Evolutionary conservation across 352 stramenopile genomes (phyloP).

Genomic region (Thraustochytrium sp.): DNA sequence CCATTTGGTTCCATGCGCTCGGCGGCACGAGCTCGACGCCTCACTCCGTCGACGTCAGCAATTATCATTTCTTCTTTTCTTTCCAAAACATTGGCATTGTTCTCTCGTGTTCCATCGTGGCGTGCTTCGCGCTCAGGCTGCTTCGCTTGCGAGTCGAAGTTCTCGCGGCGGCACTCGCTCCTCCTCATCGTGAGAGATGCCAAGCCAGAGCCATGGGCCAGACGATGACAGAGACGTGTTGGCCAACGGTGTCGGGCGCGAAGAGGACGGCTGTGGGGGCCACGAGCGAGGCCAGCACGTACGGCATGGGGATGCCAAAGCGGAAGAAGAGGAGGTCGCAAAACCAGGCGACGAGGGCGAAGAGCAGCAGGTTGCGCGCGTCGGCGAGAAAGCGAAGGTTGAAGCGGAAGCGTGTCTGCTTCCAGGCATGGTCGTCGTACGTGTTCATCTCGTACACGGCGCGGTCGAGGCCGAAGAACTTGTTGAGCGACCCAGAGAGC

Average conservation of each 20-base stretch:
- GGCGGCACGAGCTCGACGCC: no score
- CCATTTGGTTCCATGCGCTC: no score
- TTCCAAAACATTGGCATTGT: no score
- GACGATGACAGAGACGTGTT: background rate
- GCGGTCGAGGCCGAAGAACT: background rate
- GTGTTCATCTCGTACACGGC: background rate
- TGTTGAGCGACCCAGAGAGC: slow-evolving; percentile 12
- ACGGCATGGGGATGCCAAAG: background rate
- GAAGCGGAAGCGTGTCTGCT: slow-evolving; percentile 6
- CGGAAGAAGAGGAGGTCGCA: background rate
- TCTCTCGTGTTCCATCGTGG: no score
- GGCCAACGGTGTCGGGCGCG: background rate
- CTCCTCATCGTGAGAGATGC: no score
- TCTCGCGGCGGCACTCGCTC: no score
- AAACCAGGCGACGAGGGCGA: background rate
- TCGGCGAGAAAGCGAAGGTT: slow-evolving; percentile 29
- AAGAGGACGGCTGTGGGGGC: background rate
- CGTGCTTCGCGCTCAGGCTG: no score
- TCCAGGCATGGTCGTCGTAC: background rate
- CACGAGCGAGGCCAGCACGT: background rate
- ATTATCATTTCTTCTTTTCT: no score
- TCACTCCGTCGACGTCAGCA: no score
- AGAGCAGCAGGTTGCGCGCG: background rate
- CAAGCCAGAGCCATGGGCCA: background rate
- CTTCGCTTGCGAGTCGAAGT: no score